Conservation (phyloP, 202 grass and related monocot genomes). For the Musa balbisiana region DNA sequence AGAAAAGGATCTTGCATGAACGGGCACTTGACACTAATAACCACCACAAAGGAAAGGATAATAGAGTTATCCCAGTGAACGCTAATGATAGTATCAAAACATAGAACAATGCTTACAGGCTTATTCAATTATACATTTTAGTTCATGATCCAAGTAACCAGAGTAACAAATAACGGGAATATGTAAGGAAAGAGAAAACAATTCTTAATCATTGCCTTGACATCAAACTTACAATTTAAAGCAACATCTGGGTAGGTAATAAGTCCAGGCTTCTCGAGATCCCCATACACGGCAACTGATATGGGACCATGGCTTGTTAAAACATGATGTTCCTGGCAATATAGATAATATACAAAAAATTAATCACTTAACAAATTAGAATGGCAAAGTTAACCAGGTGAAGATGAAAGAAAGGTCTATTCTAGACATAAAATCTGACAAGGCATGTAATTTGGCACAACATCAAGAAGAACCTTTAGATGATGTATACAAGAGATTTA, state of each 20-base stretch:
- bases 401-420: too few relatives aligned
- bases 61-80: not conserved
- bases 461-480: too few relatives aligned
- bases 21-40: not conserved
- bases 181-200: too few relatives aligned
- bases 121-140: not conserved
- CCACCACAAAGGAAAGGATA: too few relatives aligned
- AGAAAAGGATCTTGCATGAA: not conserved
- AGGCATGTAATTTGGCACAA: too few relatives aligned
- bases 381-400: too few relatives aligned
- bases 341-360: not conserved
- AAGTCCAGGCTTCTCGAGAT: slow-evolving; percentile 75
- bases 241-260: slow-evolving; percentile 83
- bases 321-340: slow-evolving; percentile 61
- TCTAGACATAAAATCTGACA: too few relatives aligned
- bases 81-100: too few relatives aligned
- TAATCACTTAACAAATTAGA: slow-evolving; percentile 4
- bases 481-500: too few relatives aligned
- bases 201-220: too few relatives aligned
- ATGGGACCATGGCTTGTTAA: slow-evolving; percentile 53
- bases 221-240: slow-evolving; percentile 58
- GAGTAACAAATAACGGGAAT: not conserved
- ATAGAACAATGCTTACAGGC: too few relatives aligned
- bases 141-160: not conserved
- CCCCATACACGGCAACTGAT: slow-evolving; percentile 68